Evolutionary conservation across 2,329 filamentous ascomycete species (phyloP).

Genomic region (Botryotinia convoluta): DNA sequence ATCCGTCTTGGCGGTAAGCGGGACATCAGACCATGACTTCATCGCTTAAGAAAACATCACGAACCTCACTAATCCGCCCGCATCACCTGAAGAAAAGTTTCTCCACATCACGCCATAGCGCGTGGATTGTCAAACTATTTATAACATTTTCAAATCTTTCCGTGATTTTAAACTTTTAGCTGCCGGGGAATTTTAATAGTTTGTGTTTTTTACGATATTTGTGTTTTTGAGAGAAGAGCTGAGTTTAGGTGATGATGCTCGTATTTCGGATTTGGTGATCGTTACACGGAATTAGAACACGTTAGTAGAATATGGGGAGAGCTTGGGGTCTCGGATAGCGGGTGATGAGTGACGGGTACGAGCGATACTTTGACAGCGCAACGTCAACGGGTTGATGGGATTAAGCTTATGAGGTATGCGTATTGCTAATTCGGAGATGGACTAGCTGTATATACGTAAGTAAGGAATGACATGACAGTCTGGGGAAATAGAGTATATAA

Average conservation of each 20-base stretch:
- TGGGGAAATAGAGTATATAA: conserved; percentile 1
- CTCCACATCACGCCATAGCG: background rate
- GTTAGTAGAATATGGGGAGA: background rate
- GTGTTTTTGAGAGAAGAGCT: background rate
- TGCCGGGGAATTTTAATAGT: background rate
- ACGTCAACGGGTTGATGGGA: background rate
- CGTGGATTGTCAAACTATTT: background rate
- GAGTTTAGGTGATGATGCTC: background rate
- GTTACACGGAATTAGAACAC: background rate
- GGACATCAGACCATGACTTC: conserved; percentile 10
- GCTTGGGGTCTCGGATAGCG: background rate
- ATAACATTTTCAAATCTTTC: background rate
- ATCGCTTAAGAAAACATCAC: background rate
- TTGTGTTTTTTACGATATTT: background rate
- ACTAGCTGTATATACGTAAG: background rate
- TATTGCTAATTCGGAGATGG: background rate
- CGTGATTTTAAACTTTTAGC: background rate
- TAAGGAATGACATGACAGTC: background rate
- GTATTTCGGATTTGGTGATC: background rate
- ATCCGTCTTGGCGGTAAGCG: conserved; percentile 14
- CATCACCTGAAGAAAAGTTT: background rate
- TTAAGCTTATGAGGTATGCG: background rate
- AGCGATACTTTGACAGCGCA: background rate
- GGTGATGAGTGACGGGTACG: background rate
- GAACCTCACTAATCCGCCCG: background rate